phyloP scores from a whole-genome alignment of 768 basidiomycete species.

The Trametes cubensis region DNA sequence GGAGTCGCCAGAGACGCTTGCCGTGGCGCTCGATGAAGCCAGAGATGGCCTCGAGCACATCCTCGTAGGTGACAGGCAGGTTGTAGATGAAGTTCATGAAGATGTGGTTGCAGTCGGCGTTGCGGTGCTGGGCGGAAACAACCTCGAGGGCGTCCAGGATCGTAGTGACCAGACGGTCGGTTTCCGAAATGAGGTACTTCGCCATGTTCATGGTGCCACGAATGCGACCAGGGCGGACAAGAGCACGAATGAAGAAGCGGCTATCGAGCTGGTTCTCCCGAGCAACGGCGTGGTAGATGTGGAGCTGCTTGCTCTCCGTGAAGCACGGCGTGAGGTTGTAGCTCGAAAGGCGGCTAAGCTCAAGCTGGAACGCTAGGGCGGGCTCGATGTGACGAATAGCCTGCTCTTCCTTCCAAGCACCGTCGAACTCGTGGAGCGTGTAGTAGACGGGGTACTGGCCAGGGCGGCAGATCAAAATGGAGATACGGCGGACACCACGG shows the following conservation, averaged over 20 bases:
- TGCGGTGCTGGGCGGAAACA: conserved; percentile 85
- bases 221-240: conserved; percentile 94
- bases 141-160: conserved; percentile 95
- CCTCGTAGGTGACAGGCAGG: conserved; percentile 92
- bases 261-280: conserved; percentile 97
- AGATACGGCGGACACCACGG: conserved; percentile 89
- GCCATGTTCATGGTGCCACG: conserved; percentile 90
- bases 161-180: conserved; percentile 92
- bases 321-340: conserved; percentile 97
- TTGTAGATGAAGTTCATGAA: conserved; percentile 99
- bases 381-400: conserved; percentile 98
- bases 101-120: conserved; percentile 97
- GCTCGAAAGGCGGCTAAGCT: conserved; percentile 93
- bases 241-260: conserved; percentile 96
- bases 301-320: conserved; percentile 96
- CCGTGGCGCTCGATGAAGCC: conserved; percentile 99
- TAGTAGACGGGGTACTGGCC: conserved; percentile 94
- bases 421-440: conserved; percentile 78
- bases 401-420: conserved; percentile 88
- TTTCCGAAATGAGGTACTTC: conserved; percentile 98
- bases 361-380: conserved; percentile 95
- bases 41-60: conserved; percentile 95
- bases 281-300: conserved; percentile 95
- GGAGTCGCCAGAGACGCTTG: conserved; percentile 96
- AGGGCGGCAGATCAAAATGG: conserved; percentile 88